These are phyloP conservation scores for Aspergillus fumigatiaffinis DNA, from an alignment of 2,329 filamentous ascomycete species.

Conservation along the genomic window DNA sequence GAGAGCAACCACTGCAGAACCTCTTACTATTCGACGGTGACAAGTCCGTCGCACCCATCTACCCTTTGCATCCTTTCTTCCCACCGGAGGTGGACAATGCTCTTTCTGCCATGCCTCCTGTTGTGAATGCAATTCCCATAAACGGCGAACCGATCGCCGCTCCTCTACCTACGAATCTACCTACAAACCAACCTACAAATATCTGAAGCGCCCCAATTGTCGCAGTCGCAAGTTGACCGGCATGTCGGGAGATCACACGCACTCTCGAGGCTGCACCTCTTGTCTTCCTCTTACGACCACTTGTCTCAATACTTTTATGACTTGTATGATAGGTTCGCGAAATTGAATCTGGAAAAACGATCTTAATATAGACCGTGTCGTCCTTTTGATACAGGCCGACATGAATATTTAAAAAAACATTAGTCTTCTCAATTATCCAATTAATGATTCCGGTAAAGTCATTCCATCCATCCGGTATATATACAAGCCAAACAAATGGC, in stretches of 20 bases:
- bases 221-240: not conserved
- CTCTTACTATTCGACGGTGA: conserved; percentile 88
- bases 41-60: conserved; percentile 71
- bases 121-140: conserved; percentile 23
- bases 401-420: not conserved
- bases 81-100: conserved; percentile 26
- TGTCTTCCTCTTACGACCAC: not conserved
- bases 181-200: not conserved
- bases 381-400: not conserved
- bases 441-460: not conserved
- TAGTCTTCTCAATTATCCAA: not conserved
- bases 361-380: not conserved
- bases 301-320: conserved; percentile 3
- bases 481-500: not conserved
- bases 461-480: not conserved
- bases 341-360: not conserved
- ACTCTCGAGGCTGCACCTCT: not conserved
- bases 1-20: conserved; percentile 95
- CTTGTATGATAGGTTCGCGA: conserved; percentile 8
- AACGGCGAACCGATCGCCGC: conserved; percentile 8
- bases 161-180: not conserved
- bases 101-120: conserved; percentile 26
- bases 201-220: not conserved
- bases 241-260: not conserved
- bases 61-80: conserved; percentile 71